phyloP scores from a whole-genome alignment of 371 early-diverging fungal species.

The Haplosporangium sp. region DNA sequence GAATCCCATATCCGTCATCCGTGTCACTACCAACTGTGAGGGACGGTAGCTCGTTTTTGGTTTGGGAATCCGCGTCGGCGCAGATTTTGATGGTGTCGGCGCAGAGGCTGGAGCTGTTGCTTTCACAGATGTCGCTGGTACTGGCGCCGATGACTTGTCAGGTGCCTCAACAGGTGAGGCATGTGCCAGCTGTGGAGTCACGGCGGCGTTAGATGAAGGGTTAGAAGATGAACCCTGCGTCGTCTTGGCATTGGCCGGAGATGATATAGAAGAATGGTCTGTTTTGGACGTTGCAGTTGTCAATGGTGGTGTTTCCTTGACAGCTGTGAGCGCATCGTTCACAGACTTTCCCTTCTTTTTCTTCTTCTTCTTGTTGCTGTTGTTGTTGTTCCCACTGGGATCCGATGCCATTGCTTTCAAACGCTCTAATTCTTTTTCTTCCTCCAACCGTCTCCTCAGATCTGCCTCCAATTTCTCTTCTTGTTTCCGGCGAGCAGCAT shows the following conservation, averaged over 20 bases:
- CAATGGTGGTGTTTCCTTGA: constrained; percentile 18
- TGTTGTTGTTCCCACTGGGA: constrained; percentile 40
- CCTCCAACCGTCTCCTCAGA: constrained; percentile 39
- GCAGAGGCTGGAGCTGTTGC: not conserved
- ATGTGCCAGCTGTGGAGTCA: not conserved
- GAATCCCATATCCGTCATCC: constrained; percentile 55
- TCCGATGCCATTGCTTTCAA: constrained; percentile 46
- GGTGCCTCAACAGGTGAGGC: not conserved
- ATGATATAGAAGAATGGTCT: constrained; percentile 8
- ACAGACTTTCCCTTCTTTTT: constrained; percentile 49
- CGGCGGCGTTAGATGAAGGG: not conserved
- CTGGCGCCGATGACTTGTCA: not conserved
- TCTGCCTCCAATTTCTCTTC: constrained; percentile 56
- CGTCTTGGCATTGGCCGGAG: constrained; percentile 8
- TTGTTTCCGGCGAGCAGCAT: constrained; percentile 49
- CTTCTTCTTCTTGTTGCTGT: constrained; percentile 45
- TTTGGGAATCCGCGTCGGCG: constrained; percentile 32
- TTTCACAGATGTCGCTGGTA: not conserved
- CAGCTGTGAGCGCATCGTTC: constrained; percentile 2
- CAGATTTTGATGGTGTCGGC: not conserved
- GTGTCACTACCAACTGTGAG: constrained; percentile 45
- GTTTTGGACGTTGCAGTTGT: constrained; percentile 7
- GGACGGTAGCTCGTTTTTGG: constrained; percentile 54
- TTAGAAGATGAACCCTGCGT: constrained; percentile 2
- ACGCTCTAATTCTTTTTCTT: constrained; percentile 53